Evolutionary conservation across 2,329 filamentous ascomycete species (phyloP).

Genomic region (Aspergillus ochraceus): DNA sequence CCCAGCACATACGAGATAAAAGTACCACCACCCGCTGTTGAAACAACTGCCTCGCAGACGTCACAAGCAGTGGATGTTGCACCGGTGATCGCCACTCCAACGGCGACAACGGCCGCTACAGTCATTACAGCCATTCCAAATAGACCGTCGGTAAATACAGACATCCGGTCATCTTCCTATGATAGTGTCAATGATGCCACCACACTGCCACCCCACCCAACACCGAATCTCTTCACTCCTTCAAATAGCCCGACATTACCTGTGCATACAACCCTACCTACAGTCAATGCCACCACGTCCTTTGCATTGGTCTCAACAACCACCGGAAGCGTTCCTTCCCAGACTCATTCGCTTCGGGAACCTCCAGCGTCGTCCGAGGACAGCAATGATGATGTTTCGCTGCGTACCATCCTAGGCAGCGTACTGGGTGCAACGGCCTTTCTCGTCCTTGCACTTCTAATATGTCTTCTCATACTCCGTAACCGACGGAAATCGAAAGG

Average conservation of each 20-base stretch:
- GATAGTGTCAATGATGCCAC: not conserved
- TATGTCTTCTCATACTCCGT: conserved; percentile 24
- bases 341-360: not conserved
- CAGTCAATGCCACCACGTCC: not conserved
- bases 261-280: not conserved
- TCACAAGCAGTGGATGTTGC: not conserved
- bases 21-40: not conserved
- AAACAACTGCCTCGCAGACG: not conserved
- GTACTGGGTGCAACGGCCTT: conserved; percentile 28
- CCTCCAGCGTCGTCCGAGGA: conserved; percentile 3
- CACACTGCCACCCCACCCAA: not conserved
- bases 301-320: not conserved
- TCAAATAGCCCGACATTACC: not conserved
- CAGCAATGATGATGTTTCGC: conserved; percentile 2
- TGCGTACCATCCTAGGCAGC: conserved; percentile 30
- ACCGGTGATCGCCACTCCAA: not conserved
- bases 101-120: not conserved
- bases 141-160: not conserved
- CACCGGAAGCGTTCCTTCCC: conserved; percentile 2
- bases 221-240: not conserved
- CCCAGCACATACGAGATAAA: not conserved
- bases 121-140: not conserved
- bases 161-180: conserved; percentile 1
- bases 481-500: conserved; percentile 15
- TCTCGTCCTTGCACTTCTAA: conserved; percentile 23